These are phyloP conservation scores for Akanthomyces dipterigenus DNA, from an alignment of 2,329 filamentous ascomycete species.

Conservation along the genomic window DNA sequence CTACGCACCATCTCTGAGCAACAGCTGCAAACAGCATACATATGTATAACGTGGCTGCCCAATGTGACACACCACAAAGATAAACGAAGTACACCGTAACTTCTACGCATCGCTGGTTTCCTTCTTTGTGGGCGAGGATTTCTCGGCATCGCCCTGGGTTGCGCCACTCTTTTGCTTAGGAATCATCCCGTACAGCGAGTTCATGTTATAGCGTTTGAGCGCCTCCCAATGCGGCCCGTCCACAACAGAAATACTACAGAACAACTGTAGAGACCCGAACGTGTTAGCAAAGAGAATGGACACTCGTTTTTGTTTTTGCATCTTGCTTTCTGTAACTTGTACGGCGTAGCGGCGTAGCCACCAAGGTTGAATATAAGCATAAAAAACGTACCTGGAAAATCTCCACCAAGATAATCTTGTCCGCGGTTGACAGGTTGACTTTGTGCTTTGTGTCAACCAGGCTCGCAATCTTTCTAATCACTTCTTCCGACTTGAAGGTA, in stretches of 20 bases:
- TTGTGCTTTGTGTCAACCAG: slow-evolving; percentile 62
- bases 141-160: background rate
- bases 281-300: background rate
- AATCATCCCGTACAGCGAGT: slow-evolving; percentile 56
- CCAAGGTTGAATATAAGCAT: background rate
- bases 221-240: slow-evolving; percentile 61
- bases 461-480: slow-evolving; percentile 66
- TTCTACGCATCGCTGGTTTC: background rate
- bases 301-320: too few relatives aligned
- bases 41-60: background rate
- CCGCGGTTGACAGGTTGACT: slow-evolving; percentile 70
- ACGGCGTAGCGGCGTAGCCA: background rate
- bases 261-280: slow-evolving; percentile 43
- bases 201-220: slow-evolving; percentile 71
- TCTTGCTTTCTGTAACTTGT: background rate
- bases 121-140: background rate
- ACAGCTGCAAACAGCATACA: background rate
- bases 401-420: slow-evolving; percentile 73
- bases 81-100: background rate
- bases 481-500: slow-evolving; percentile 56
- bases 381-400: slow-evolving; percentile 60
- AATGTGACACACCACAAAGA: background rate
- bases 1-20: background rate
- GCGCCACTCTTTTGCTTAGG: slow-evolving; percentile 13
- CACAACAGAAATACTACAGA: slow-evolving; percentile 75